These are phyloP conservation scores for Oenanthe javanica DNA, from an alignment of 140 eudicot genomes.

Conservation along the genomic window DNA sequence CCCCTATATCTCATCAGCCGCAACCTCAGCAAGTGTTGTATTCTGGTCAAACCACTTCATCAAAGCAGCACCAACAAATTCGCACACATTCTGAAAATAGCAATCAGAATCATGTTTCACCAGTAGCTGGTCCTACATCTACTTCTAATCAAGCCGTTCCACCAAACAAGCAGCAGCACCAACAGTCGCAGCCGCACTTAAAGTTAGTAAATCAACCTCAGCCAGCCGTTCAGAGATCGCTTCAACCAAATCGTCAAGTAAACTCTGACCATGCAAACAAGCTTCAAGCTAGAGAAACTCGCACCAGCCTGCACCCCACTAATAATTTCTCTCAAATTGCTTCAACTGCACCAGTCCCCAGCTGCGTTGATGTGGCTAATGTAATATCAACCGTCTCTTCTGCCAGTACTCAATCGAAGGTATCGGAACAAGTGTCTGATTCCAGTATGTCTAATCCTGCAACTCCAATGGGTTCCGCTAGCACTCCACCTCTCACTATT, in stretches of 20 bases:
- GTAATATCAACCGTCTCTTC: conserved; percentile 27
- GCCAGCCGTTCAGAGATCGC: conserved; percentile 29
- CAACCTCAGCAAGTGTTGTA: conserved; percentile 41
- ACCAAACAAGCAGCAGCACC: conserved; percentile 38
- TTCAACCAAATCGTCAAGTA: conserved; percentile 36
- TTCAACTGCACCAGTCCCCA: conserved; percentile 17
- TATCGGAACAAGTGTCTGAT: conserved; percentile 31
- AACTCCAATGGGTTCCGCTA: conserved; percentile 24
- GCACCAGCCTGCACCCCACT: conserved; percentile 25
- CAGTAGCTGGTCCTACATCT: conserved; percentile 14
- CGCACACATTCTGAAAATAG: conserved; percentile 38
- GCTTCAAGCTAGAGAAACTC: conserved; percentile 30
- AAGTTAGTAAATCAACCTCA: conserved; percentile 47
- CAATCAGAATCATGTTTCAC: conserved; percentile 31
- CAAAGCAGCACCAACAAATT: conserved; percentile 34
- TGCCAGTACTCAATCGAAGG: conserved; percentile 24
- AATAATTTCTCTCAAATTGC: not conserved
- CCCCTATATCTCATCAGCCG: conserved; percentile 34
- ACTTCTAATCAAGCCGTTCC: conserved; percentile 14
- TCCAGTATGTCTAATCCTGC: conserved; percentile 28
- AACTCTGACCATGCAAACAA: conserved; percentile 39
- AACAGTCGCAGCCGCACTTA: conserved; percentile 6
- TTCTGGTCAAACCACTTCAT: conserved; percentile 37
- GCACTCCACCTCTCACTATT: conserved; percentile 29
- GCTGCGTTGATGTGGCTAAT: conserved; percentile 24